These are phyloP conservation scores for Diaporthe ilicicola DNA, from an alignment of 2,329 filamentous ascomycete species.

Conservation along the genomic window DNA sequence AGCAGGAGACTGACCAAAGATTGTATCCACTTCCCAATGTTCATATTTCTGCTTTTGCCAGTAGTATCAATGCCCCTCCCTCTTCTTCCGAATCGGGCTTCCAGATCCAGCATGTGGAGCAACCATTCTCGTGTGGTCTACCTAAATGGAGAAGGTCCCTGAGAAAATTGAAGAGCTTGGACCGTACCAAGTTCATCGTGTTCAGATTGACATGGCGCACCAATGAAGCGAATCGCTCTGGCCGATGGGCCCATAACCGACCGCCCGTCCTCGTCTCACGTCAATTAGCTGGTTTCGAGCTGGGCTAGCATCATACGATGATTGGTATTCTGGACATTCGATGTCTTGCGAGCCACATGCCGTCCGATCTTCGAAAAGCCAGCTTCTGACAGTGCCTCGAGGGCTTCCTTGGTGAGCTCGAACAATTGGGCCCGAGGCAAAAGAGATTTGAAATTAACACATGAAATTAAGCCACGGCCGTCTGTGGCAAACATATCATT, in stretches of 20 bases:
- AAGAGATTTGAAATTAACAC: background rate
- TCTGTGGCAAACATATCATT: background rate
- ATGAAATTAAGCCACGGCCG: background rate
- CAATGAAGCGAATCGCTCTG: constrained; percentile 3
- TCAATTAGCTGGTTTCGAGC: constrained; percentile 18
- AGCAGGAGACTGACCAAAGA: background rate
- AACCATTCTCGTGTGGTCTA: background rate
- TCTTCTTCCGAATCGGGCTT: no score
- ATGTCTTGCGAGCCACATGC: background rate
- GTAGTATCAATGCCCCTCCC: background rate
- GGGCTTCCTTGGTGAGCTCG: background rate
- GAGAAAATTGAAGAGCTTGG: background rate
- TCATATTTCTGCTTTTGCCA: background rate
- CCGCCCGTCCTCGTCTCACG: constrained; percentile 18
- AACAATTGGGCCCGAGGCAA: background rate
- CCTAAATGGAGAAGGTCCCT: constrained; percentile 6
- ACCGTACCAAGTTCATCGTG: constrained; percentile 15
- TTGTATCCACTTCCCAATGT: background rate
- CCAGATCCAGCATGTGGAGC: background rate
- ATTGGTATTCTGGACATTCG: constrained; percentile 3
- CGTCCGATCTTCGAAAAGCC: constrained; percentile 8
- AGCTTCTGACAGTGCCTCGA: constrained; percentile 2
- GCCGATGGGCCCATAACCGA: background rate
- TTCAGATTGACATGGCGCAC: background rate
- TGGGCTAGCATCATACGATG: constrained; percentile 4